Evolutionary conservation across 192 early-diverging fungal genomes (phyloP), one percentile per base, ranked within the genome.

Genomic region (Coemansia sp.): DNA sequence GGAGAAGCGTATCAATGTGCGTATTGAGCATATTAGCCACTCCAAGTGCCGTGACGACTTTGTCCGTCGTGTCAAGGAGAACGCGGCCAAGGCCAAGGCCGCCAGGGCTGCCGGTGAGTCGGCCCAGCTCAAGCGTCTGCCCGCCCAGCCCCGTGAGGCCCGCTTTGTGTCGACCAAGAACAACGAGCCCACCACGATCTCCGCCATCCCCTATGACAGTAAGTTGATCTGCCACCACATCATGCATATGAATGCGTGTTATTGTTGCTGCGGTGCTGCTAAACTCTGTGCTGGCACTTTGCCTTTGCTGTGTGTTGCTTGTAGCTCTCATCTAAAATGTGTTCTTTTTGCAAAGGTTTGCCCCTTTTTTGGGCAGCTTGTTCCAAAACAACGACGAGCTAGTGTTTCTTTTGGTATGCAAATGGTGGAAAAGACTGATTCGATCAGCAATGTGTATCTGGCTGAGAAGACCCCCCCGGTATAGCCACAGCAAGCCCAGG

Each of bases 21-120:
- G 94, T 66, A 75, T 99, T 70, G 96, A 99, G 82, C 96, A 99
- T 82, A 81, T 99, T 76, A 92, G 86, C 82, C 94, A 99, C 89
- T 99, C 96, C 78, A 94, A 94, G 83, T 96, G 94, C 84, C 89
- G 96, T 73, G 80, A 87, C 58, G 92, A 95, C 60, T 99, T 99
- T 84, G 80, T 97, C 78, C 81, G 85, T 33, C 89, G 96, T 70
- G 94, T 97, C 68, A 94, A 94, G 85, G 82, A 87, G 64, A 99
- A 96, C 81, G 88, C 86, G 21, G 80, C 77, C 39, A 77, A 77
- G 61, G 83, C 85, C 81, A 78, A 82, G 65, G 88, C 88, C 40
- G 91, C 96, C 60, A 89, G 84, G 66, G 80, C 69, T 48, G 79
- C 82, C 63, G 89, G 87, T 38, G 77, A 77, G 51, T 68, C 75